Evolutionary conservation across 768 basidiomycete species (phyloP), one percentile per base, ranked within the genome.

Genomic region (Dendrothele bispora): DNA sequence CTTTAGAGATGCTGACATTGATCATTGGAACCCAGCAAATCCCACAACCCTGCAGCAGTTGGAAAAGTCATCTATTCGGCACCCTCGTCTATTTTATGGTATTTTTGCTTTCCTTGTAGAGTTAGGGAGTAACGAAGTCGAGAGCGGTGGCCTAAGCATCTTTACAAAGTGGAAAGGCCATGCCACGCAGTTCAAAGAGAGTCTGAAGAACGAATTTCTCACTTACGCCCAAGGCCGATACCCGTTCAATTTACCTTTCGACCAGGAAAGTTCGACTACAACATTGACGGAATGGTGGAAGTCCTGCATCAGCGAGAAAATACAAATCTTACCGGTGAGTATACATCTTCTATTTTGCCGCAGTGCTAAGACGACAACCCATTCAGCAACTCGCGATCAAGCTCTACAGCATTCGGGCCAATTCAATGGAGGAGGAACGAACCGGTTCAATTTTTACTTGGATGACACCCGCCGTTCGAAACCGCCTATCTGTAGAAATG

Each of bases 351-450:
- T 41, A 14, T 39, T 39, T 29, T 42, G 26, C 20, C 12, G 7
- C 14, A 43, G 35, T 44, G 20, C 28, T 18, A 35, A 2, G 26
- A 22, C 43, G 7, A 40, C 7, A 12, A 35, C 18, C 5, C n/a
- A n/a, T n/a, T 1, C 32, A 62, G 57, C 41, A 46, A 32, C 49
- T 60, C 15, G 59, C 56, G 38, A 46, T 61, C n/a, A 60, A 59
- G 45, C 51, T 66, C n/a, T 63, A 60, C 43, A 47, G 61, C 0
- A 55, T 64, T 26, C 46, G 57, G 11, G 62, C 57, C n/a, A 66
- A 65, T 46, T 68, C 63, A 0, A 68, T 68, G 64, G 48, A 62
- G 5, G 65, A 66, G 37, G 66, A 68, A 46, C 53, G 59, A 15
- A 65, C 65, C 10, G 61, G 57, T 12, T 65, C 61, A 20, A 47